phyloP scores from a whole-genome alignment of 768 basidiomycete genomes.

The Hydnomerulius pinastri region DNA sequence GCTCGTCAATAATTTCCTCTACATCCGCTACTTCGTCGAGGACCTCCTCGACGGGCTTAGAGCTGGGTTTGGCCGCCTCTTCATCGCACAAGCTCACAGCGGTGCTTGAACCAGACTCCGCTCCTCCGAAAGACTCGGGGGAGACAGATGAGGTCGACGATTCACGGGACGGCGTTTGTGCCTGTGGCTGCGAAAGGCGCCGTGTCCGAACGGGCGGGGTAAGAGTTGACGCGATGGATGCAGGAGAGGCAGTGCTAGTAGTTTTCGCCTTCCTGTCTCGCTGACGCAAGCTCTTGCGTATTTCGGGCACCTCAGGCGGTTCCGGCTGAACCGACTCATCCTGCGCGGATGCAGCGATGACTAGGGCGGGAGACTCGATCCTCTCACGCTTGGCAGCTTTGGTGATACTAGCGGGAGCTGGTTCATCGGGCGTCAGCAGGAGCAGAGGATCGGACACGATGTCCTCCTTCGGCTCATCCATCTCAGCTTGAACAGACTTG shows the following conservation, averaged over 20 bases:
- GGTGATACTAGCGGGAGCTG: conserved; percentile 1
- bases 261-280: conserved; percentile 27
- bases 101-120: conserved; percentile 34
- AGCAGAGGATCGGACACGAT: conserved; percentile 2
- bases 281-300: conserved; percentile 34
- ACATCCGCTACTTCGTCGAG: conserved; percentile 15
- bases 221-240: conserved; percentile 30
- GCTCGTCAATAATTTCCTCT: conserved; percentile 11
- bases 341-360: not conserved
- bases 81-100: conserved; percentile 34
- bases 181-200: conserved; percentile 16
- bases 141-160: conserved; percentile 18
- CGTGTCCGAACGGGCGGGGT: conserved; percentile 26
- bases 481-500: conserved; percentile 1
- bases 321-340: conserved; percentile 16
- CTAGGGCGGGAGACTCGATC: conserved; percentile 18
- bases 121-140: conserved; percentile 28
- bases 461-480: conserved; percentile 7
- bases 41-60: conserved; percentile 11
- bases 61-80: conserved; percentile 21
- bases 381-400: conserved; percentile 24
- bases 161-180: conserved; percentile 23
- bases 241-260: conserved; percentile 21
- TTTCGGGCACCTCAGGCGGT: conserved; percentile 18
- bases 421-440: conserved; percentile 19